Base-by-base conservation (phyloP, 2,329 filamentous ascomycete species). In the Epicoccum sorghinum region DNA sequence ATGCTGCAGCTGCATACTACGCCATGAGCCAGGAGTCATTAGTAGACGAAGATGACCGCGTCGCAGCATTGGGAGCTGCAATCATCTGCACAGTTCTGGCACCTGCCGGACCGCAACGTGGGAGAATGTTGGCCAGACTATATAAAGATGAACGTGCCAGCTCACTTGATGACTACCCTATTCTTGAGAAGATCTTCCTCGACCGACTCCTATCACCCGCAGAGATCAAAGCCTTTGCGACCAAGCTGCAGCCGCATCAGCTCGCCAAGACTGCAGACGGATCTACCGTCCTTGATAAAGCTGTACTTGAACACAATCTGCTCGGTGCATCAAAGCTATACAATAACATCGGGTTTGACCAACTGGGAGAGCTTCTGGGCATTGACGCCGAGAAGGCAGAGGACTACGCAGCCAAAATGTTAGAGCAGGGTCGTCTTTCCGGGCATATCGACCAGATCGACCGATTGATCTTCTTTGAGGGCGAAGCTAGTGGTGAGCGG, bases 161-260 rank as follows among this genome's bases (percentile, higher is more conserved):
- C 3, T 84, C 87, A 44, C 84, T 95, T 2, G 85, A 88, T 29
- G 91, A 98, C 76, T 93, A 89, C 70, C 82, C 86, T 43, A 97
- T 99, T 48, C 80, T 99, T 12, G 95, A 98, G 79, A 98, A 98
- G 80, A 98, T 99, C 86, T 96, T 96, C 75, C 82, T 98, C 43
- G 91, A 98, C 75, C 86, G 93, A 5, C 81, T 99, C 3, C 82
- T 99, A 43, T 85, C 86, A 0, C 86, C 89, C 0, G 83, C 82
- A n/a, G 95, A 99, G 77, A 91, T 97, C 37, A 86, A 87, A 33
- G 87, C 90, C 50, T 99, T 99, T 70, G 89, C 93, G 0, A 81
- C 89, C 64, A 88, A 87, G 46, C 81, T 99, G 43, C 83, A 86
- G 51, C 89, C 90, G 22, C 95, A 99, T 76, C 95, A 99, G 77